Evolutionary conservation across 768 basidiomycete genomes (phyloP), one percentile per base, ranked within the genome.

Genomic region (Leucocoprinus sp.): DNA sequence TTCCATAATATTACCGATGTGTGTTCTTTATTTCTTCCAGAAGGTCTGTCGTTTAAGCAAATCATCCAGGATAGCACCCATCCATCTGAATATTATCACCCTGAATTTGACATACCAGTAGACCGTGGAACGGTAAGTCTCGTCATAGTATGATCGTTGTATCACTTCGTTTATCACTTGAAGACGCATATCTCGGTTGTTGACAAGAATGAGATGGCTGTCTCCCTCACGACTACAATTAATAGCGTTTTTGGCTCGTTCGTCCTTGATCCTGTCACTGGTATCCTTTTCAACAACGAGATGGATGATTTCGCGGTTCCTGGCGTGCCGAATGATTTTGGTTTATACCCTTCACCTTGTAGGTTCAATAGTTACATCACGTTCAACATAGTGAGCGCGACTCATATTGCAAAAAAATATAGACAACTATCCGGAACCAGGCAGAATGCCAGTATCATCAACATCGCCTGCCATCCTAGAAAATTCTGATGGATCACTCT

Each of bases 241-340:
- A 98, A 98, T 60, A 64, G 84, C 0, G 68, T 93, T 14, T 98
- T 95, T 62, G 95, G 93, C 12, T 93, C 89, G 2, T 76, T 73
- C 46, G 87, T 97, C 1, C 69, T 95, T 52, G 92, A 95, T 61
- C 75, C 85, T 0, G 74, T 80, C 42, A 96, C 93, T 0, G 93
- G 95, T 0, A 72, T 98, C 22, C 74, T 98, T 41, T 63, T 97
- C 33, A 97, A 97, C 55, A 80, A 98, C 56, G 89, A 95, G 76
- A 88, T 91, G 86, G 89, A 92, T 51, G 95, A 98, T 61, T 97
- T 97, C 60, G 86, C 91, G 8, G 82, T 69, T 0, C 93, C 93
- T 1, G 91, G 86, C 2, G 61, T 64, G n/a, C 76, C 89, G 5
- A 95, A 96, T 54, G 78, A 70, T 2, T 95, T 91, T 56, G 92